A percentile compares a stretch with the other conserved stretches of the same genome.
These are phyloP conservation scores for Cytospora piceae DNA, from an alignment of 2,329 filamentous ascomycete genomes.

Conservation along the genomic window DNA sequence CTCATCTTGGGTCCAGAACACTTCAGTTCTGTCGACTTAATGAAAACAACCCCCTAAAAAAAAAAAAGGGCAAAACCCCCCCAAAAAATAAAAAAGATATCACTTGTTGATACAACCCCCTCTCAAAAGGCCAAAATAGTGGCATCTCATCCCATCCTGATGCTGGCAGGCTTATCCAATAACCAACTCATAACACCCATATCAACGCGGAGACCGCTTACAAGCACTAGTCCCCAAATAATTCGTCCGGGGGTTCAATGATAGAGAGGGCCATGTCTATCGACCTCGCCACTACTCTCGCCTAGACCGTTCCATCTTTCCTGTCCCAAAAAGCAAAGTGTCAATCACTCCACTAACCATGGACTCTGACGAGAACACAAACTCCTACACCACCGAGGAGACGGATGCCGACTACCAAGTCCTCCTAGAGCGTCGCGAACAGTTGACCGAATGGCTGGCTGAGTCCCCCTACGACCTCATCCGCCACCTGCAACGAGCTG, in stretches of 20 bases:
- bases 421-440: conserved; percentile 58
- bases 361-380: conserved; percentile 33
- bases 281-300: conserved; percentile 7
- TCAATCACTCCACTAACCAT: conserved; percentile 31
- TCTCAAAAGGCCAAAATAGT: neutral
- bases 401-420: conserved; percentile 45
- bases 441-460: conserved; percentile 59
- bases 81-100: too few species aligned
- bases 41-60: too few species aligned
- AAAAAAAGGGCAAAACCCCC: too few species aligned
- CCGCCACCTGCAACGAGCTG: conserved; percentile 70
- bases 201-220: neutral
- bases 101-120: neutral
- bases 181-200: neutral
- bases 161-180: neutral
- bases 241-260: conserved; percentile 1
- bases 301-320: conserved; percentile 32
- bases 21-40: neutral
- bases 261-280: conserved; percentile 3
- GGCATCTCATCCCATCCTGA: neutral
- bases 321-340: conserved; percentile 2
- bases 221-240: too few species aligned
- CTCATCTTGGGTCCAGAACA: neutral
- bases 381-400: conserved; percentile 39
- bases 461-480: conserved; percentile 63